Evolutionary conservation across 345 rosid genomes (phyloP).

Genomic region (Eucalyptus shirleyi): DNA sequence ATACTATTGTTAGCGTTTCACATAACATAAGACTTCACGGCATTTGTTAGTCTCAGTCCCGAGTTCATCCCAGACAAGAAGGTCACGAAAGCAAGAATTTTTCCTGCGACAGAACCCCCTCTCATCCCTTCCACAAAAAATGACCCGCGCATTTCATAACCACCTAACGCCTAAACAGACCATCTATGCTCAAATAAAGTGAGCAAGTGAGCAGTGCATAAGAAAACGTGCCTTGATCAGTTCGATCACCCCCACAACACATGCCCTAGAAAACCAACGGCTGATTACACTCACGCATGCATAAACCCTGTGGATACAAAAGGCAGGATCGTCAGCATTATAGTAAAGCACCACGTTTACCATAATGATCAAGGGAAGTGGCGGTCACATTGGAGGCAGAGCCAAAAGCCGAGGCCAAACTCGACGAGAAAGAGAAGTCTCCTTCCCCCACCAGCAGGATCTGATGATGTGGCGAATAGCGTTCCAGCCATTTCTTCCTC

Average conservation of each 20-base stretch:
- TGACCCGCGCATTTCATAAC: neutral
- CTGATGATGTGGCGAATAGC: slow-evolving; percentile 30
- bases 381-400: slow-evolving; percentile 39
- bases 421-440: slow-evolving; percentile 42
- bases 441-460: slow-evolving; percentile 55
- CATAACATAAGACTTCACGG: neutral
- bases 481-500: slow-evolving; percentile 18
- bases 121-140: neutral
- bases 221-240: neutral
- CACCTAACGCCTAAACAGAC: neutral
- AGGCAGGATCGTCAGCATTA: neutral
- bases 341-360: slow-evolving; percentile 3
- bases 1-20: neutral
- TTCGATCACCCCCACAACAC: neutral
- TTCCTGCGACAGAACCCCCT: neutral
- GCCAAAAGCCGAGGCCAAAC: slow-evolving; percentile 24
- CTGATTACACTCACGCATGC: neutral
- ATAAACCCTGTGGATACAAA: neutral
- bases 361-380: slow-evolving; percentile 37
- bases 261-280: neutral
- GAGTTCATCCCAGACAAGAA: neutral
- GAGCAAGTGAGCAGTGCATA: neutral
- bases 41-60: neutral
- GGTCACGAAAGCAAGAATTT: neutral
- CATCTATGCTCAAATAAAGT: neutral